These are phyloP conservation scores for Hortiboletus campestris DNA, from an alignment of 768 basidiomycete species.

Conservation along the genomic window DNA sequence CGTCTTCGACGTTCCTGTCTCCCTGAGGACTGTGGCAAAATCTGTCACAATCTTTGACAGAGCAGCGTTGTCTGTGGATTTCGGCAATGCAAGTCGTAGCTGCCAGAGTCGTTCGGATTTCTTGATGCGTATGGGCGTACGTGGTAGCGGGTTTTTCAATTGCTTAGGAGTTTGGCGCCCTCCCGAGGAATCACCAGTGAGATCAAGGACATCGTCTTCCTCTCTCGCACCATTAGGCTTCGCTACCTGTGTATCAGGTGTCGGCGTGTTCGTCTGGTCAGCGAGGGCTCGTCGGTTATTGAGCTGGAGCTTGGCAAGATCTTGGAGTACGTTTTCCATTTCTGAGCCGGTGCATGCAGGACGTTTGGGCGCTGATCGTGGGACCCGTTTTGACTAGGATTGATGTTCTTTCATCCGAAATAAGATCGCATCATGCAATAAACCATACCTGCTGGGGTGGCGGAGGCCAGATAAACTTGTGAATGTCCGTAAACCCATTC, in stretches of 20 bases:
- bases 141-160: conserved; percentile 23
- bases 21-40: conserved; percentile 56
- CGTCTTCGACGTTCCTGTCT: conserved; percentile 62
- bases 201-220: conserved; percentile 41
- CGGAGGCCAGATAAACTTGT: conserved; percentile 74
- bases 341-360: conserved; percentile 36
- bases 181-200: conserved; percentile 38
- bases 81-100: conserved; percentile 42
- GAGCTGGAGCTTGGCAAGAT: conserved; percentile 58
- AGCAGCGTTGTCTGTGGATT: conserved; percentile 52
- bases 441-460: conserved; percentile 36
- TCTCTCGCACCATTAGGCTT: conserved; percentile 27
- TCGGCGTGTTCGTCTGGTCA: conserved; percentile 45
- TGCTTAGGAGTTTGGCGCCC: conserved; percentile 29
- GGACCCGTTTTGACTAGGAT: conserved; percentile 32
- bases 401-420: background rate
- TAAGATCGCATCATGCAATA: background rate
- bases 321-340: conserved; percentile 56
- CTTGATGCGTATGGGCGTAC: conserved; percentile 33
- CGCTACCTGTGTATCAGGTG: conserved; percentile 31
- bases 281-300: conserved; percentile 49
- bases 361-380: conserved; percentile 14
- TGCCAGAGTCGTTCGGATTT: conserved; percentile 50
- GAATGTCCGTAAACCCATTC: conserved; percentile 54
- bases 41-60: conserved; percentile 55